Evolutionary conservation across 2,329 filamentous ascomycete species (phyloP), one percentile per base, ranked within the genome.

Genomic region (Diaporthe humulicola): DNA sequence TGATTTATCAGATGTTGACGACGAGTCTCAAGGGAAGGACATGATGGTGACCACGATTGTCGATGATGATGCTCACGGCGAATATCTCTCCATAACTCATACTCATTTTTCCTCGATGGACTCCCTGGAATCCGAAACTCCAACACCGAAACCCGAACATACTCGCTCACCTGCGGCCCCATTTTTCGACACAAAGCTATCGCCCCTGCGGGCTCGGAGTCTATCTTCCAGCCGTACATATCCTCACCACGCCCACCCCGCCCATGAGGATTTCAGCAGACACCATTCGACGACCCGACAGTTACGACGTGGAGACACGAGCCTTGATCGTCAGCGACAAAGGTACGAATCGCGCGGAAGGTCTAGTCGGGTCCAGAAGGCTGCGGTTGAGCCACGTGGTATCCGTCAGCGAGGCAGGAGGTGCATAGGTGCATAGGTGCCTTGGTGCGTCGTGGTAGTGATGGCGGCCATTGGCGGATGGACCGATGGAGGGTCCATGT

Each of bases 1-100:
- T 22, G 87, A 89, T 71, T 82, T 85, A 14, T 84, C 83, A 30
- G 86, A 88, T 75, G 83, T 81, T 30, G 81, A 78, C 48, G 82
- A 82, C 48, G 82, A 82, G 61, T 79, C 83, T 70, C 77, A 80
- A 72, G 78, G 80, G 48, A 78, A 82, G 74, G 77, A 80, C n/a
- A 76, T 77, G 38, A 64, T 77, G 60, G 57, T 73, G 64, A 73
- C 76, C 22, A 72, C 69, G 30, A 76, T 78, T 69, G 71, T 75
- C 77, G 75, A 81, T 75, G 81, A 81, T 64, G 81, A 80, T 80
- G 83, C 56, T 81, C 82, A 58, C 38, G 57, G 76, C 40, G 82
- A 84, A 25, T 83, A 84, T 71, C 81, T 86, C 71, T 81, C 82
- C 74, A 81, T 82, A 56, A 81, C 85, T 67, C 85, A 86, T 79